Evolutionary conservation across 306 rosid species (phyloP).

Genomic region (Vigna mungo): DNA sequence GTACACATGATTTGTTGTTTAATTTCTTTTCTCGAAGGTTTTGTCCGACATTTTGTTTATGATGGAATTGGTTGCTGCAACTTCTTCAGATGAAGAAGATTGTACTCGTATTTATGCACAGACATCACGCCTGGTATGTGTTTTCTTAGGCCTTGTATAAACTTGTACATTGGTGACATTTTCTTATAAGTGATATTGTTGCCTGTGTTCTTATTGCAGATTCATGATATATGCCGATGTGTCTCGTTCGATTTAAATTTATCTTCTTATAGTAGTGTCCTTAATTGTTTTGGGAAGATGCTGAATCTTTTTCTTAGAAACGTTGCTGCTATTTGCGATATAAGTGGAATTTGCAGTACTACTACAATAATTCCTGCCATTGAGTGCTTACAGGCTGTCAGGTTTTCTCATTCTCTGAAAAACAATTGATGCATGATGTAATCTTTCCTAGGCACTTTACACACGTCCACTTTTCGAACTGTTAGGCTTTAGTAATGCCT

Average conservation of each 20-base stretch:
- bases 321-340: slow-evolving; percentile 31
- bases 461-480: not conserved
- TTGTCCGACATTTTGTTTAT: slow-evolving; percentile 79
- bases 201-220: slow-evolving; percentile 47
- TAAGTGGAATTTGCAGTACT: slow-evolving; percentile 38
- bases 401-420: slow-evolving; percentile 50
- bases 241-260: slow-evolving; percentile 62
- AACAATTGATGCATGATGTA: slow-evolving; percentile 23
- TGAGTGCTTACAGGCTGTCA: slow-evolving; percentile 71
- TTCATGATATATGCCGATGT: slow-evolving; percentile 64
- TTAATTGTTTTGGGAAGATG: slow-evolving; percentile 58
- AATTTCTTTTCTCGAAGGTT: slow-evolving; percentile 48
- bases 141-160: not conserved
- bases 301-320: slow-evolving; percentile 54
- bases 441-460: slow-evolving; percentile 24
- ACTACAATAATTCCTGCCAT: slow-evolving; percentile 48
- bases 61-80: slow-evolving; percentile 58
- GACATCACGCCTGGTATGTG: slow-evolving; percentile 64
- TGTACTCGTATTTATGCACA: slow-evolving; percentile 50
- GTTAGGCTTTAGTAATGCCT: slow-evolving; percentile 2
- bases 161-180: not conserved
- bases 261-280: slow-evolving; percentile 62
- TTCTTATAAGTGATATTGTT: slow-evolving; percentile 1
- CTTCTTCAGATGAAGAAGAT: slow-evolving; percentile 44
- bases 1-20: not conserved